phyloP scores from a whole-genome alignment of 805 yeast genomes.

The Phaffomyces thermotolerans region DNA sequence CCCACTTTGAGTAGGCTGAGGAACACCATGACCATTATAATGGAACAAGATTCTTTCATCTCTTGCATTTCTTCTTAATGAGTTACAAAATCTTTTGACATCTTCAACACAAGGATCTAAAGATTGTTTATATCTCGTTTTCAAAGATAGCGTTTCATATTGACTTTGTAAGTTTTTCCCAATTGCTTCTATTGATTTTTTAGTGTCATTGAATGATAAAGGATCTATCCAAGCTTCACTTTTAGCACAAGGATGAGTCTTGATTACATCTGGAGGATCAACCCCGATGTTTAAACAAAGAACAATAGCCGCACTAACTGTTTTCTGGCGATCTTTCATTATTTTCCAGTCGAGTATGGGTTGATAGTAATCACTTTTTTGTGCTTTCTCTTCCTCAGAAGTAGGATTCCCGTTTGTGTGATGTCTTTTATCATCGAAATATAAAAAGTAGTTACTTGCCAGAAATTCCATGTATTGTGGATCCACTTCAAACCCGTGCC shows the following conservation, averaged over 20 bases:
- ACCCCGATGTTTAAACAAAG: slow-evolving; percentile 89
- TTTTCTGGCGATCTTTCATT: slow-evolving; percentile 83
- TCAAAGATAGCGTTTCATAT: slow-evolving; percentile 79
- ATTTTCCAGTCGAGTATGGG: slow-evolving; percentile 86
- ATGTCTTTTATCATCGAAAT: slow-evolving; percentile 89
- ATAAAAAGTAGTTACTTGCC: slow-evolving; percentile 67
- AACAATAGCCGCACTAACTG: slow-evolving; percentile 88
- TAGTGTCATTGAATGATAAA: slow-evolving; percentile 67
- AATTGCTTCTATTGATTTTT: slow-evolving; percentile 84
- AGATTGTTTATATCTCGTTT: slow-evolving; percentile 86
- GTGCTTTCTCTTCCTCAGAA: slow-evolving; percentile 42
- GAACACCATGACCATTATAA: slow-evolving; percentile 98
- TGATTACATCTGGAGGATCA: slow-evolving; percentile 93
- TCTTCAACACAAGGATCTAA: slow-evolving; percentile 96
- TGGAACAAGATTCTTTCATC: slow-evolving; percentile 92
- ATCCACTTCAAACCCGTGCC: slow-evolving; percentile 66
- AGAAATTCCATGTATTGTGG: slow-evolving; percentile 48
- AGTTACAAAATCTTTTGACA: slow-evolving; percentile 83
- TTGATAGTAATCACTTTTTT: slow-evolving; percentile 47
- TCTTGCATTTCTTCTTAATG: slow-evolving; percentile 81
- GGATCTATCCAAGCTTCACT: slow-evolving; percentile 95
- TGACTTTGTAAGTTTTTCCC: slow-evolving; percentile 84
- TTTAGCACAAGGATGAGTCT: slow-evolving; percentile 89
- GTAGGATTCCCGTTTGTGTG: slow-evolving; percentile 82
- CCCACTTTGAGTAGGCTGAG: slow-evolving; percentile 92